Evolutionary conservation across 768 basidiomycete genomes (phyloP).

Genomic region (Hypholoma sublateritium): DNA sequence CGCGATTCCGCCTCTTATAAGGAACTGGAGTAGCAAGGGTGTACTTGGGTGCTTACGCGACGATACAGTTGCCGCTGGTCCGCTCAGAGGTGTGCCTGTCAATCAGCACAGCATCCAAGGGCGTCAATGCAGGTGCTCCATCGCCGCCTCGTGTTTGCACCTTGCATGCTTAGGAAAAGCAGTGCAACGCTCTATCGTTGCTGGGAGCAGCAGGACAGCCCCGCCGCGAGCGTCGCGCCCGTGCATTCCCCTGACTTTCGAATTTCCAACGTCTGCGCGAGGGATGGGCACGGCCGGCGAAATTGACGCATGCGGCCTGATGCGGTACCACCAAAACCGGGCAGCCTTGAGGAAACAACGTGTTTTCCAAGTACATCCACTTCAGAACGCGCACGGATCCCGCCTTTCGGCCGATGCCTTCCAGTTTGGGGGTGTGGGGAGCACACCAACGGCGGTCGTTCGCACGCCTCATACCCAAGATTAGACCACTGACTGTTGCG

Average conservation of each 20-base stretch:
- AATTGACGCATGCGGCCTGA: background rate
- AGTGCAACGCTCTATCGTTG: too few relatives aligned
- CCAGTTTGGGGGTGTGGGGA: too few relatives aligned
- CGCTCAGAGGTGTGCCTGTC: background rate
- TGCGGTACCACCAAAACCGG: background rate
- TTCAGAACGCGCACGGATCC: background rate
- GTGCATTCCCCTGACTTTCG: too few relatives aligned
- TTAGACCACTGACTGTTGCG: too few relatives aligned
- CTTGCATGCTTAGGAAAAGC: too few relatives aligned
- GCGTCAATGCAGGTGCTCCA: background rate
- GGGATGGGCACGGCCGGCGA: too few relatives aligned
- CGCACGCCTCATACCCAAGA: background rate
- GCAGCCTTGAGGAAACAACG: constrained; percentile 1
- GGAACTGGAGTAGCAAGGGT: background rate
- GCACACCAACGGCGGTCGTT: background rate
- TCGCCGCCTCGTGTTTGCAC: background rate
- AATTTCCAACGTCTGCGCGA: too few relatives aligned
- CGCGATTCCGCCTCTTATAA: background rate
- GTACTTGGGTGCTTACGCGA: background rate
- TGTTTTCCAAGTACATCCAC: constrained; percentile 2
- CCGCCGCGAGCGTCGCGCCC: background rate
- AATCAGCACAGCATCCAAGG: background rate
- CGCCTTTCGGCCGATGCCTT: background rate
- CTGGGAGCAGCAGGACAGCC: background rate
- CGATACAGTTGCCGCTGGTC: background rate